These are phyloP conservation scores for Cercospora berteroae DNA, from an alignment of 2,329 filamentous ascomycete species.

Conservation along the genomic window DNA sequence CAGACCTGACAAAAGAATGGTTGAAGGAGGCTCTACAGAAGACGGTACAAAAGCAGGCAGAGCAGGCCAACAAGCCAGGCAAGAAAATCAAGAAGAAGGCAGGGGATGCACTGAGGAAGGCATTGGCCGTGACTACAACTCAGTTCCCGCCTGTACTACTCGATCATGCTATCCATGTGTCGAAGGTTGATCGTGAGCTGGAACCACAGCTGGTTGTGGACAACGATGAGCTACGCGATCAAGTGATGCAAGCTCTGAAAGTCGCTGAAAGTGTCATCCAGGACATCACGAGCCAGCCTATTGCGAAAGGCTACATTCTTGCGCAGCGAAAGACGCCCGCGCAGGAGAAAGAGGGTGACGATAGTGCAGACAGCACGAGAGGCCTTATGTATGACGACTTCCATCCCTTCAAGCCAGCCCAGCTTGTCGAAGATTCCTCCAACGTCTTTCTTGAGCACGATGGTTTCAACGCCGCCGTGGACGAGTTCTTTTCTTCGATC, in stretches of 20 bases:
- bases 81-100: conserved; percentile 73
- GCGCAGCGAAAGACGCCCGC: conserved; percentile 54
- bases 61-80: conserved; percentile 47
- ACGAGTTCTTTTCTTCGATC: conserved; percentile 95
- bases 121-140: conserved; percentile 77
- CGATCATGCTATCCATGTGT: conserved; percentile 75
- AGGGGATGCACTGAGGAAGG: conserved; percentile 73
- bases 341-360: conserved; percentile 33
- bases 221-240: conserved; percentile 62
- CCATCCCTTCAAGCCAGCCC: conserved; percentile 82
- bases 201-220: conserved; percentile 69
- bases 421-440: conserved; percentile 67
- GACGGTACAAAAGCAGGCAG: conserved; percentile 59
- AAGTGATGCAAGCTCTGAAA: conserved; percentile 65
- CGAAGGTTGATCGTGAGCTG: conserved; percentile 65
- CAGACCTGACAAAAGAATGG: conserved; percentile 70
- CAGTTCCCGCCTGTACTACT: conserved; percentile 86
- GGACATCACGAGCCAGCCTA: conserved; percentile 63
- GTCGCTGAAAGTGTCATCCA: conserved; percentile 69
- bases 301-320: conserved; percentile 81
- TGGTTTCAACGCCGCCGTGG: conserved; percentile 87
- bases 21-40: conserved; percentile 67
- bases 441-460: conserved; percentile 73
- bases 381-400: conserved; percentile 85
- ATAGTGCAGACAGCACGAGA: conserved; percentile 42